A percentile compares a stretch with the other conserved stretches of the same genome.
These are phyloP conservation scores for Populus davidiana DNA, from an alignment of 345 rosid genomes.

Conservation along the genomic window DNA sequence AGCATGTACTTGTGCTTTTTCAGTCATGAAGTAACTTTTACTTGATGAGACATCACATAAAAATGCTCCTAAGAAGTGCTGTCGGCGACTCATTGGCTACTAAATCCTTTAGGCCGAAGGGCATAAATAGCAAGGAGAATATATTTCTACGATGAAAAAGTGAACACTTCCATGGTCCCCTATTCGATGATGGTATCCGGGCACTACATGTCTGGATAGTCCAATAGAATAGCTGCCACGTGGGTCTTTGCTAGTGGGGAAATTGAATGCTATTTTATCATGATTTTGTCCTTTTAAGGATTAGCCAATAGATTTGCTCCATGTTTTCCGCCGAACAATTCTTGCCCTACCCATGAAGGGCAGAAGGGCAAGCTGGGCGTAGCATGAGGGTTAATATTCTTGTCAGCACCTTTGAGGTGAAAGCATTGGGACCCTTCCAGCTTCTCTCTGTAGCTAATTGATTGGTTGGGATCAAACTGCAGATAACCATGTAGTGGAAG, in stretches of 20 bases:
- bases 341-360: background rate
- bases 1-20: background rate
- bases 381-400: too few species aligned
- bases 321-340: background rate
- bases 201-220: background rate
- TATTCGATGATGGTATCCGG: background rate
- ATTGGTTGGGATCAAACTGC: background rate
- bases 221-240: background rate
- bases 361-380: background rate
- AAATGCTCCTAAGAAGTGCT: background rate
- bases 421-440: background rate
- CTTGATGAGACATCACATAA: background rate
- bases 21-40: background rate
- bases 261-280: background rate
- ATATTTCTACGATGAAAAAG: background rate
- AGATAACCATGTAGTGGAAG: background rate
- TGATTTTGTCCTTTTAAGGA: background rate
- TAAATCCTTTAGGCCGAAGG: background rate
- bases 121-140: background rate
- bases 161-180: background rate
- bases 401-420: too few species aligned
- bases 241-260: background rate
- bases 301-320: background rate
- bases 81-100: background rate
- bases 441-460: background rate